A percentile compares a stretch with the other conserved stretches of the same genome.
Conservation (phyloP, 208 protist genomes). For the Trypanosoma grayi region DNA sequence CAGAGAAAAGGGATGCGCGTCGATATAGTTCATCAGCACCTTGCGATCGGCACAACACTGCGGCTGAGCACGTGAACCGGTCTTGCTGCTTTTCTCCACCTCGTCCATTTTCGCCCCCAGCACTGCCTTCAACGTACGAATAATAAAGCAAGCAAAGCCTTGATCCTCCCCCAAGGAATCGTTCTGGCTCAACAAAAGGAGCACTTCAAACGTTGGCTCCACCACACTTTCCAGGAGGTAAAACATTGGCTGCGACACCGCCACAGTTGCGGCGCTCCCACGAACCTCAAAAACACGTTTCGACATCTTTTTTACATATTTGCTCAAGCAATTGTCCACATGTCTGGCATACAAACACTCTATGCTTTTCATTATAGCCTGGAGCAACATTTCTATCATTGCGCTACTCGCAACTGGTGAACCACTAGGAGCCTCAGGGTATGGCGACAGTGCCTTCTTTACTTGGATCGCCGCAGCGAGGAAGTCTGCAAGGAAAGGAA, state of each 20-base stretch:
- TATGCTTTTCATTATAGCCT: background rate
- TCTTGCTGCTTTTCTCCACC: background rate
- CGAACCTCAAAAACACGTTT: slow-evolving; percentile 2
- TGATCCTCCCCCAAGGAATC: background rate
- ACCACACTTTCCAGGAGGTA: slow-evolving; percentile 14
- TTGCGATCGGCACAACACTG: slow-evolving; percentile 7
- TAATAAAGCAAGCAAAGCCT: slow-evolving; percentile 4
- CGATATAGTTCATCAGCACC: slow-evolving; percentile 19
- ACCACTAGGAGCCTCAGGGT: too few relatives aligned
- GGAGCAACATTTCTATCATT: slow-evolving; percentile 7
- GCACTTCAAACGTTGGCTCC: slow-evolving; percentile 20
- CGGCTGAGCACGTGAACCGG: background rate
- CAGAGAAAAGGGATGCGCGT: slow-evolving; percentile 8
- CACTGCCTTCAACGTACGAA: slow-evolving; percentile 13
- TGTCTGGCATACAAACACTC: slow-evolving; percentile 2
- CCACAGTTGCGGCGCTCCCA: background rate
- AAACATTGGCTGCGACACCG: background rate
- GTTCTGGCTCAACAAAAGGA: slow-evolving; percentile 1
- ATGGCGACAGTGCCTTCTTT: background rate
- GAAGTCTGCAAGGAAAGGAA: slow-evolving; percentile 24
- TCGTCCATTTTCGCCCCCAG: slow-evolving; percentile 9
- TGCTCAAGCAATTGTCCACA: background rate
- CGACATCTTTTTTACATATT: background rate
- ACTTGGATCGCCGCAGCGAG: background rate
- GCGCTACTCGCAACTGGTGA: too few relatives aligned